These are phyloP conservation scores for Epichloe sp. DNA, from an alignment of 2,329 filamentous ascomycete genomes.

Conservation along the genomic window DNA sequence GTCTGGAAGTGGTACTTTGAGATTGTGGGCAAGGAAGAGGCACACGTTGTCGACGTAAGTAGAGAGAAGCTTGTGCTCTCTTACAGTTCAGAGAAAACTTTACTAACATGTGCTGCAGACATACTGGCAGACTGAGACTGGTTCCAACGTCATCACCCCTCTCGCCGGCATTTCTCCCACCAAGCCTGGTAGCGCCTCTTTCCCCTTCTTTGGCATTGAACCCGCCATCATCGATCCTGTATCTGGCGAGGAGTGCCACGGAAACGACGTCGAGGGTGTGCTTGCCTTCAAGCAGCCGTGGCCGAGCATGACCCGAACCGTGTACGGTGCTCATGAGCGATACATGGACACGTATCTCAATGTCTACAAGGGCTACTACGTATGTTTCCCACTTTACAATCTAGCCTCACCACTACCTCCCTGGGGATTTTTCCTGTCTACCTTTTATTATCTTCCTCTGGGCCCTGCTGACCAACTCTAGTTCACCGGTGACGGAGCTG, in stretches of 20 bases:
- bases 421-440: background rate
- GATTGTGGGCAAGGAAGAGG: constrained; percentile 82
- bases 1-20: constrained; percentile 99
- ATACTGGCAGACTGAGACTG: constrained; percentile 99
- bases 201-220: constrained; percentile 97
- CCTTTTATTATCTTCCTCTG: background rate
- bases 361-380: constrained; percentile 96
- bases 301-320: constrained; percentile 96
- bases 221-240: constrained; percentile 95
- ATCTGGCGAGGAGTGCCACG: constrained; percentile 81
- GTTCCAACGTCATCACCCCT: constrained; percentile 89
- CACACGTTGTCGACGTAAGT: constrained; percentile 85
- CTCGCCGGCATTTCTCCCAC: constrained; percentile 88
- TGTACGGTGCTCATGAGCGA: constrained; percentile 94
- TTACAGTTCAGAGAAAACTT: background rate
- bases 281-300: constrained; percentile 94
- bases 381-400: constrained; percentile 34
- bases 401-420: too few relatives aligned
- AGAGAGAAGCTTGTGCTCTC: too few relatives aligned
- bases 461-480: constrained; percentile 17
- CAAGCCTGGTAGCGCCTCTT: constrained; percentile 88
- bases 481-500: constrained; percentile 90
- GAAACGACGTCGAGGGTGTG: constrained; percentile 95
- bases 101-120: constrained; percentile 44
- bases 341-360: constrained; percentile 99